Conservation (phyloP, 345 rosid species). For the Rhodamnia argentea region DNA sequence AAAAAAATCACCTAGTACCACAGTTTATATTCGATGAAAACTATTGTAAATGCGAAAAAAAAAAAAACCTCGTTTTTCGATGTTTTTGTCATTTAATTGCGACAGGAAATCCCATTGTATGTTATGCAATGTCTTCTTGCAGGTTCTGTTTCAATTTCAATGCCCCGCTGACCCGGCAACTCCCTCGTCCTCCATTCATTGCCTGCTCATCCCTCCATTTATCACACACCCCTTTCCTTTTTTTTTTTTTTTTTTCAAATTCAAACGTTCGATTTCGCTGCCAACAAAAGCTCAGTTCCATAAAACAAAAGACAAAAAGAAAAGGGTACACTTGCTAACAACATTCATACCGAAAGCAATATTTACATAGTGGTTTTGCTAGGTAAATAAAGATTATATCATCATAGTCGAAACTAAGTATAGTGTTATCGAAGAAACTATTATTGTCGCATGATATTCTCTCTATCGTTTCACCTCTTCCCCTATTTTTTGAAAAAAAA, state of each 20-base stretch:
- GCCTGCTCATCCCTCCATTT: not conserved
- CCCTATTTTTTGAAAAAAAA: not conserved
- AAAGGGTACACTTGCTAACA: not conserved
- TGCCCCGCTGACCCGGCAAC: slow-evolving; percentile 21
- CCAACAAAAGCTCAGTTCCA: not conserved
- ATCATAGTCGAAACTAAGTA: too few species aligned
- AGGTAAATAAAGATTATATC: too few species aligned
- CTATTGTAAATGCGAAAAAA: not conserved
- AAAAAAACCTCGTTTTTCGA: not conserved
- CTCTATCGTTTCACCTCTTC: not conserved
- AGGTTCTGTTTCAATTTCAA: slow-evolving; percentile 5
- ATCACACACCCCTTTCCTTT: not conserved
- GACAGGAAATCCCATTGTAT: not conserved
- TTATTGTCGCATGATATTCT: not conserved
- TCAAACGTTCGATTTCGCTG: not conserved
- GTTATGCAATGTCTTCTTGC: not conserved
- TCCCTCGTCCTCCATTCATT: slow-evolving; percentile 5
- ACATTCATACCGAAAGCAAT: not conserved
- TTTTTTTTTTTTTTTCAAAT: not conserved
- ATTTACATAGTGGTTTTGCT: too few species aligned
- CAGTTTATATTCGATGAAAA: not conserved
- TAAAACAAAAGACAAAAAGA: not conserved
- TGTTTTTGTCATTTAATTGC: not conserved
- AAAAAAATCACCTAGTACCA: not conserved
- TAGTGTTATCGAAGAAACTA: too few species aligned